Evolutionary conservation across 495 filamentous ascomycete species (phyloP).

Genomic region (Copromyces sp.): DNA sequence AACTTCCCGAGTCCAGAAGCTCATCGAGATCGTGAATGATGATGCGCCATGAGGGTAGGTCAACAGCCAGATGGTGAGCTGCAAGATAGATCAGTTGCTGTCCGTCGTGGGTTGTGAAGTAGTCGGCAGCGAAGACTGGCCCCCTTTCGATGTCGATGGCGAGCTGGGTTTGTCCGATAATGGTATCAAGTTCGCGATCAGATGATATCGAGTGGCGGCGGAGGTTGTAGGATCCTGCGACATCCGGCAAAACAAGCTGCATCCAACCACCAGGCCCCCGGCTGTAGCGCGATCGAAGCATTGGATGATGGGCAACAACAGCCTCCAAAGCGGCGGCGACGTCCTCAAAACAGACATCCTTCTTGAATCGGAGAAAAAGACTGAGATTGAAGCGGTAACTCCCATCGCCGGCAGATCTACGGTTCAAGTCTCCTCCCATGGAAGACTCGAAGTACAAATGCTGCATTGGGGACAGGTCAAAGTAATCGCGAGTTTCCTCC

Average conservation of each 20-base stretch:
- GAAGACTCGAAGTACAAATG: conserved; percentile 52
- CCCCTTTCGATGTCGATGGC: conserved; percentile 33
- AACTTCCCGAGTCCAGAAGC: conserved; percentile 39
- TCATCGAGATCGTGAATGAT: conserved; percentile 60
- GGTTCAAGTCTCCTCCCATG: conserved; percentile 27
- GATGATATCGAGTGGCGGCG: conserved; percentile 25
- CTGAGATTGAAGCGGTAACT: conserved; percentile 69
- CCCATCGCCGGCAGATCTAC: conserved; percentile 34
- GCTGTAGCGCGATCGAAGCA: conserved; percentile 61
- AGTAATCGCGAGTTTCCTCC: conserved; percentile 36
- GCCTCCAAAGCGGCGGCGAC: conserved; percentile 46
- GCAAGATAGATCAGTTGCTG: conserved; percentile 50
- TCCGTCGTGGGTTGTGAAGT: conserved; percentile 41
- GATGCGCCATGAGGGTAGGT: conserved; percentile 61
- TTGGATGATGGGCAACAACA: conserved; percentile 54
- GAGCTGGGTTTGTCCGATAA: conserved; percentile 28
- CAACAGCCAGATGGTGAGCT: conserved; percentile 59
- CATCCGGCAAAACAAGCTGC: conserved; percentile 30
- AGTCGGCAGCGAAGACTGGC: conserved; percentile 36
- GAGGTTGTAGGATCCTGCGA: conserved; percentile 30
- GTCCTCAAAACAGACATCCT: conserved; percentile 33
- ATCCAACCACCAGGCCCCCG: conserved; percentile 28
- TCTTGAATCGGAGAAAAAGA: conserved; percentile 48
- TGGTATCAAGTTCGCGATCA: conserved; percentile 29
- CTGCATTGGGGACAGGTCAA: conserved; percentile 64